Evolutionary conservation across 208 protist genomes (phyloP).

Genomic region (Herpetomonas muscarum): DNA sequence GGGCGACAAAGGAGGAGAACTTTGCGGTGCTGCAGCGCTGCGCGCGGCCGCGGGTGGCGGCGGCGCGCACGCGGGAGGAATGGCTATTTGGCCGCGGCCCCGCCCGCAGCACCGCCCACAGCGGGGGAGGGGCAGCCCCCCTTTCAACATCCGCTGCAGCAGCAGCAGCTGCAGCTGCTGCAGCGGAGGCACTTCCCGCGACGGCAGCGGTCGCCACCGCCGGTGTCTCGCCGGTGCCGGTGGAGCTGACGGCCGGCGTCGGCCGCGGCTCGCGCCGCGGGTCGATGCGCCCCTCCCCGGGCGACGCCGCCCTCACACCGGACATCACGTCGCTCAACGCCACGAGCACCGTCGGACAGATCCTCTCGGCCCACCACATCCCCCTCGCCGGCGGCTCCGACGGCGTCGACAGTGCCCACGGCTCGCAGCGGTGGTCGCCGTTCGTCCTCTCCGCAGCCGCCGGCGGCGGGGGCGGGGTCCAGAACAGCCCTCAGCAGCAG

Average conservation of each 20-base stretch:
- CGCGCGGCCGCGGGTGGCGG: conserved; percentile 12
- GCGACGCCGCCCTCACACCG: background rate
- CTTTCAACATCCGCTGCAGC: too few species aligned
- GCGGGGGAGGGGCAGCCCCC: too few species aligned
- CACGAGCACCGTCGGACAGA: background rate
- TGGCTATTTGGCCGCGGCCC: too few species aligned
- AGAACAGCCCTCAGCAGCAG: background rate
- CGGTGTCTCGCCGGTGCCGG: too few species aligned
- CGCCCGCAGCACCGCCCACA: too few species aligned
- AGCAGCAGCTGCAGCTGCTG: too few species aligned
- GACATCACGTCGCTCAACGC: background rate
- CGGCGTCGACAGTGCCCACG: background rate
- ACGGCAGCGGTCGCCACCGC: background rate
- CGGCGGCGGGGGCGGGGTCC: background rate
- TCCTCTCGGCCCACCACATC: background rate
- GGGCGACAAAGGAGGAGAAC: conserved; percentile 15
- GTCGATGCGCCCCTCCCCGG: background rate
- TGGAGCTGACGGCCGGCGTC: too few species aligned
- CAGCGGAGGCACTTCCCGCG: too few species aligned
- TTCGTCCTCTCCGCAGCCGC: too few species aligned
- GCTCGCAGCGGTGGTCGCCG: conserved; percentile 1
- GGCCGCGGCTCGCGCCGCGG: background rate
- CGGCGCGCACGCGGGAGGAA: background rate
- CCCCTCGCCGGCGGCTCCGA: background rate
- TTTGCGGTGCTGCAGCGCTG: conserved; percentile 31